Evolutionary conservation across 768 basidiomycete species (phyloP).

Genomic region (Tremella yokohamensis): DNA sequence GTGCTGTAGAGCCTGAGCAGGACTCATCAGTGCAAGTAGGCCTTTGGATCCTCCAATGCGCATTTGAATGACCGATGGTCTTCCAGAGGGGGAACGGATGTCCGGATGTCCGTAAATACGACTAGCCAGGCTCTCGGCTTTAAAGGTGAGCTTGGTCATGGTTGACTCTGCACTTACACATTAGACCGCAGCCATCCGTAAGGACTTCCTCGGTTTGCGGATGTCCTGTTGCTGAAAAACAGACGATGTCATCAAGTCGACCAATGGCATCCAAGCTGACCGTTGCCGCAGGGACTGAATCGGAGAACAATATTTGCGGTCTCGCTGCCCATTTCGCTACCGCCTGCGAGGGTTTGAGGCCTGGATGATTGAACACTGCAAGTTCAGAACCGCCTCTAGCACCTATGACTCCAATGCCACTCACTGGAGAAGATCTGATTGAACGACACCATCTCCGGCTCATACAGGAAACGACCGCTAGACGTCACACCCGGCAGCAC

Average conservation of each 20-base stretch:
- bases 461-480: neutral
- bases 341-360: conserved; percentile 31
- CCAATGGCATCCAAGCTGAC: neutral
- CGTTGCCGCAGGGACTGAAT: conserved; percentile 29
- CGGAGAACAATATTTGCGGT: conserved; percentile 35
- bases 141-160: neutral
- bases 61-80: conserved; percentile 35
- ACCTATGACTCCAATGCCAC: conserved; percentile 1
- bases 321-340: conserved; percentile 46
- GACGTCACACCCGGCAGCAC: neutral
- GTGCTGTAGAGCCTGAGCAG: conserved; percentile 9
- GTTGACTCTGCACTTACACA: conserved; percentile 27
- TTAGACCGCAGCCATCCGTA: conserved; percentile 43
- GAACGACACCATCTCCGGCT: conserved; percentile 18
- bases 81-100: conserved; percentile 8
- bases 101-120: conserved; percentile 13
- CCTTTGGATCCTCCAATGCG: conserved; percentile 39
- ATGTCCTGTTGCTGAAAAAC: neutral
- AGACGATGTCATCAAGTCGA: conserved; percentile 27
- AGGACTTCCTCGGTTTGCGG: conserved; percentile 35
- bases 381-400: conserved; percentile 1
- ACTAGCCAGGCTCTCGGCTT: conserved; percentile 29
- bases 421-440: conserved; percentile 22
- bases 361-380: conserved; percentile 31
- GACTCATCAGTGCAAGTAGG: conserved; percentile 37